Conservation (phyloP, 108 stramenopile genomes). For the Cyclotella kingstonii region DNA sequence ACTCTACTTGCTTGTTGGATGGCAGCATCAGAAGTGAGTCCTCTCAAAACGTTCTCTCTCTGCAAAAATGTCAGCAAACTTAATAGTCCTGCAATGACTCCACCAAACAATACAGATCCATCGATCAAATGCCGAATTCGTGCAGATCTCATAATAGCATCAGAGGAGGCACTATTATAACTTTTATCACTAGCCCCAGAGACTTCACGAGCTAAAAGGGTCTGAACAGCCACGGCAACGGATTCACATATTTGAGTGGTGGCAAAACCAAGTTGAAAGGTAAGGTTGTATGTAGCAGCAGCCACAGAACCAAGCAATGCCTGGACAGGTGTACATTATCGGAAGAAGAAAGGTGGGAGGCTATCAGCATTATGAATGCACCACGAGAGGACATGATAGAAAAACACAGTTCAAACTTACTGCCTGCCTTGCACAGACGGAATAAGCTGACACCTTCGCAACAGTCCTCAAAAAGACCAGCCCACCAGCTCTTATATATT, state of each 20-base stretch:
- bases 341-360: not conserved
- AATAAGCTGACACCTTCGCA: constrained; percentile 87
- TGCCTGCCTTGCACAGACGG: constrained; percentile 81
- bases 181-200: constrained; percentile 42
- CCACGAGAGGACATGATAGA: too few relatives aligned
- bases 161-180: too few relatives aligned
- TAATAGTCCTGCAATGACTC: constrained; percentile 55
- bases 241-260: constrained; percentile 93
- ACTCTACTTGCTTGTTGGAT: constrained; percentile 65
- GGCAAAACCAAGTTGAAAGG: constrained; percentile 92
- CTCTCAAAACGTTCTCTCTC: constrained; percentile 60
- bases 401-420: too few relatives aligned
- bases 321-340: not conserved
- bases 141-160: constrained; percentile 28
- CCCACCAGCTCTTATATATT: constrained; percentile 77
- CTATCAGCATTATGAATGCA: not conserved
- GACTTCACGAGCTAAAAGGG: constrained; percentile 81
- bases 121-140: constrained; percentile 77
- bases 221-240: constrained; percentile 81
- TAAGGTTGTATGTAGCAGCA: constrained; percentile 89
- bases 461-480: constrained; percentile 79
- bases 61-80: constrained; percentile 77
- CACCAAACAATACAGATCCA: constrained; percentile 70
- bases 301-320: constrained; percentile 80
- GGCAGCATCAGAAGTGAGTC: constrained; percentile 75